These are phyloP conservation scores for Rhipidocladum racemiflorum DNA, from an alignment of 176 grass and related monocot genomes.

Conservation along the genomic window DNA sequence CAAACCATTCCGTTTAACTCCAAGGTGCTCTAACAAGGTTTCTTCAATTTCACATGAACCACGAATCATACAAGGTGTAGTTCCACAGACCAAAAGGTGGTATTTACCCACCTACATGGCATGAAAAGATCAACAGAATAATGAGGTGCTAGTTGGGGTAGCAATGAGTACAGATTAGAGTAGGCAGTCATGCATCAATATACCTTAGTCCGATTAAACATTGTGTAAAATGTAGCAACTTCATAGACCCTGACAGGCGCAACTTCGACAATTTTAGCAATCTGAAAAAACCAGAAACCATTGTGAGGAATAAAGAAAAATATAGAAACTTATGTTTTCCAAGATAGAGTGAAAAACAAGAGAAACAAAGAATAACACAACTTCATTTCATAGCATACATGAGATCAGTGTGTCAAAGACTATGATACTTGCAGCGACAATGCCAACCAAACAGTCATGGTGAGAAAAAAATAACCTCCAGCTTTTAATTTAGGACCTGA, in stretches of 20 bases:
- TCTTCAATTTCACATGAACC: constrained; percentile 94
- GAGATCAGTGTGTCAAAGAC: background rate
- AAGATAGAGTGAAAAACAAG: background rate
- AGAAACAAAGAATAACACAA: background rate
- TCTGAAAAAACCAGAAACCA: constrained; percentile 42
- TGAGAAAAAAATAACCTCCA: background rate
- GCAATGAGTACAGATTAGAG: background rate
- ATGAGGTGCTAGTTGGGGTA: background rate
- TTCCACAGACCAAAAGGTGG: constrained; percentile 96
- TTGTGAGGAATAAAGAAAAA: background rate
- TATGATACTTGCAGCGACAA: background rate
- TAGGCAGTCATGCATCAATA: constrained; percentile 17
- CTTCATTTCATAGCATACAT: background rate
- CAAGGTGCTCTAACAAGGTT: constrained; percentile 77
- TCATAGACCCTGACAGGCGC: constrained; percentile 94
- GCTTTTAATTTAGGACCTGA: background rate
- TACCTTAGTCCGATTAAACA: constrained; percentile 95
- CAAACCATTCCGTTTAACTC: constrained; percentile 93
- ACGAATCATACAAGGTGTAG: constrained; percentile 98
- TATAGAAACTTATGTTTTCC: background rate
- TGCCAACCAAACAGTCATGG: background rate
- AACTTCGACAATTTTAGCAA: constrained; percentile 86
- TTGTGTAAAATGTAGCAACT: constrained; percentile 99
- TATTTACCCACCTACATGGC: constrained; percentile 83
- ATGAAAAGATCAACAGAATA: constrained; percentile 1